A percentile compares a stretch with the other conserved stretches of the same genome.
These are phyloP conservation scores for Boletus edulis DNA, from an alignment of 768 basidiomycete species.

Conservation along the genomic window DNA sequence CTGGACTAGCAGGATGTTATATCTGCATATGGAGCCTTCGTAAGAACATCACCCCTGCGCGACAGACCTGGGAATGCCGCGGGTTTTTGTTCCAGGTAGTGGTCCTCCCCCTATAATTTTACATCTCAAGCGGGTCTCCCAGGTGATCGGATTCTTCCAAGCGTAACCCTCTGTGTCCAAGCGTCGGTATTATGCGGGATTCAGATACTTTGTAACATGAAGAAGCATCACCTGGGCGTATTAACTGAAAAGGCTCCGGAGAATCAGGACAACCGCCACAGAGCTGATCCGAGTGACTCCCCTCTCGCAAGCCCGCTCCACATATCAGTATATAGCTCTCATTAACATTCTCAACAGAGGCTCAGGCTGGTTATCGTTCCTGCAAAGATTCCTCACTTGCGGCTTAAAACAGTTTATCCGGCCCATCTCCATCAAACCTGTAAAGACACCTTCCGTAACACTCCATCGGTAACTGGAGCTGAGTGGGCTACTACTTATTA, in stretches of 20 bases:
- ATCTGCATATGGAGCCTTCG: conserved; percentile 16
- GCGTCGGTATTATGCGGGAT: neutral
- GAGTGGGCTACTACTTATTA: neutral
- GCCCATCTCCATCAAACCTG: too few relatives aligned
- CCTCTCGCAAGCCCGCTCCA: neutral
- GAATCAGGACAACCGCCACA: too few relatives aligned
- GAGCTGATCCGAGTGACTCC: neutral
- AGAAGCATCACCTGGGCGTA: neutral
- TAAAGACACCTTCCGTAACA: neutral
- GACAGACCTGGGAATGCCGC: conserved; percentile 24
- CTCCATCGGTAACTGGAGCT: too few relatives aligned
- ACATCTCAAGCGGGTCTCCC: neutral
- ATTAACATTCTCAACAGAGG: too few relatives aligned
- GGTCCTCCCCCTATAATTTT: conserved; percentile 1
- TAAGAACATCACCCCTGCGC: conserved; percentile 1
- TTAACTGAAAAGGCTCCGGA: neutral
- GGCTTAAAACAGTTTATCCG: neutral
- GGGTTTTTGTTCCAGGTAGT: conserved; percentile 12
- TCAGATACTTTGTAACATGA: neutral
- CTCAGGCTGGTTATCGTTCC: too few relatives aligned
- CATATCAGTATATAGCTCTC: neutral
- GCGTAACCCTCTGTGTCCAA: neutral
- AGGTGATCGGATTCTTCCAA: conserved; percentile 5
- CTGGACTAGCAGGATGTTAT: conserved; percentile 10
- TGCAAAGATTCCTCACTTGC: too few relatives aligned